Conservation (phyloP, 176 grass and related monocot species). For the Ensete glaucum region DNA sequence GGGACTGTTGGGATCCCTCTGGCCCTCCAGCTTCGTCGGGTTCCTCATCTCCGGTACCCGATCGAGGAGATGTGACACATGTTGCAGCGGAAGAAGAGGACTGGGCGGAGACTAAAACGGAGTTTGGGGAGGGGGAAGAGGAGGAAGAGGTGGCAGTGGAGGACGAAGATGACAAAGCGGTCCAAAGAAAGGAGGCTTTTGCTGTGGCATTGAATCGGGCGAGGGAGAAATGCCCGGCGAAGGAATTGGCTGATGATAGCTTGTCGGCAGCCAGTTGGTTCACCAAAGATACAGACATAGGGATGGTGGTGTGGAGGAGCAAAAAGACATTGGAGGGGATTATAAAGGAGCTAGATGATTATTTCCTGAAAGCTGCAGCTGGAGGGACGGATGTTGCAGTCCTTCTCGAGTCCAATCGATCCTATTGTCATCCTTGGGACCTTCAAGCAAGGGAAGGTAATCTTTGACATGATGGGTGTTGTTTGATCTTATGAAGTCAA, state of each 20-base stretch:
- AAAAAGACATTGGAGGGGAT: slow-evolving; percentile 48
- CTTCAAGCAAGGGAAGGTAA: slow-evolving; percentile 62
- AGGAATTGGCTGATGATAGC: slow-evolving; percentile 41
- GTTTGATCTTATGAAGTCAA: slow-evolving; percentile 19
- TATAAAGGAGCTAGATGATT: slow-evolving; percentile 79
- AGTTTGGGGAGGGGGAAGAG: slow-evolving; percentile 47
- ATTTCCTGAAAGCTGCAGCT: slow-evolving; percentile 83
- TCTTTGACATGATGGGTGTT: slow-evolving; percentile 4
- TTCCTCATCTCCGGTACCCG: slow-evolving; percentile 37
- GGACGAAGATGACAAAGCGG: slow-evolving; percentile 9
- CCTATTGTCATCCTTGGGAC: slow-evolving; percentile 32
- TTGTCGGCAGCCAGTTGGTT: slow-evolving; percentile 40
- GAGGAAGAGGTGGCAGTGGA: slow-evolving; percentile 37
- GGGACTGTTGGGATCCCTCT: slow-evolving; percentile 49
- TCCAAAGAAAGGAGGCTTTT: slow-evolving; percentile 24
- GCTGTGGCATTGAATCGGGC: slow-evolving; percentile 20
- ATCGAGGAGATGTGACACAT: slow-evolving; percentile 30
- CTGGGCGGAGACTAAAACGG: slow-evolving; percentile 56
- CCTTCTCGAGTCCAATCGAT: slow-evolving; percentile 56
- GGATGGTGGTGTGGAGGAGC: slow-evolving; percentile 26
- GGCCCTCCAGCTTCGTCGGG: slow-evolving; percentile 23
- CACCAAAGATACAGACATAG: slow-evolving; percentile 55
- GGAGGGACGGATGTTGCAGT: slow-evolving; percentile 55
- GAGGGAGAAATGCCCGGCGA: slow-evolving; percentile 15
- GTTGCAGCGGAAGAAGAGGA: slow-evolving; percentile 39